Evolutionary conservation across 1,284 basidiomycete genomes (phyloP).

Genomic region (Ceratobasidium sp.): DNA sequence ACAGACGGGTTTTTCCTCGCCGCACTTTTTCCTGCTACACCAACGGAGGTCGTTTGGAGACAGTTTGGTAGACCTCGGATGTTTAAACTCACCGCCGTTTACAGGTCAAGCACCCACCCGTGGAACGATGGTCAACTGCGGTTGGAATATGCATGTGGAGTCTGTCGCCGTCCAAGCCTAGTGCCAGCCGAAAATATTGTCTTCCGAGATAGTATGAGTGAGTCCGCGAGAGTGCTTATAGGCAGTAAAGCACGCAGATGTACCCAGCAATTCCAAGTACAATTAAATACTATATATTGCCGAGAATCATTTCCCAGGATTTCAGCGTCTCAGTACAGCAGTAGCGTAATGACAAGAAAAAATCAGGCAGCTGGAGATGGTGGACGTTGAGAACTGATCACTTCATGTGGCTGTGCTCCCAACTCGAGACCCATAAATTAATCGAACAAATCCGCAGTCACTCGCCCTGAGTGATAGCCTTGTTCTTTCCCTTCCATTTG

Average conservation of each 20-base stretch:
- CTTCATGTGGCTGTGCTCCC: background rate
- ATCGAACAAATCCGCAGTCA: background rate
- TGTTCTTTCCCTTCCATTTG: slow-evolving; percentile 57
- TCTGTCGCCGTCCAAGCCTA: background rate
- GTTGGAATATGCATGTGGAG: background rate
- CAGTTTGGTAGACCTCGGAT: no score
- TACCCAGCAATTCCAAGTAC: background rate
- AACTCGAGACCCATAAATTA: background rate
- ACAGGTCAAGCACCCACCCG: slow-evolving; percentile 12
- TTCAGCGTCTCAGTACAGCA: background rate
- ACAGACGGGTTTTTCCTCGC: slow-evolving; percentile 11
- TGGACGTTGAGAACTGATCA: background rate
- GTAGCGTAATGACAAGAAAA: background rate
- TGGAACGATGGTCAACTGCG: background rate
- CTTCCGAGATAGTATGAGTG: no score
- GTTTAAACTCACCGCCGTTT: background rate
- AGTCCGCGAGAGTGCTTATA: no score
- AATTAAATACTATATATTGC: background rate
- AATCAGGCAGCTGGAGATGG: background rate
- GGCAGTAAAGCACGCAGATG: background rate
- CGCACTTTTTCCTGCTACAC: slow-evolving; percentile 27
- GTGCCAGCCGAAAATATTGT: background rate
- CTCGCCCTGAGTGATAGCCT: slow-evolving; percentile 10
- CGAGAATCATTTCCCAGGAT: background rate
- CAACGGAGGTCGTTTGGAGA: background rate